A percentile compares a stretch with the other conserved stretches of the same genome.
phyloP scores from a whole-genome alignment of 148 eudicot genomes.

The Arctostaphylos glauca region DNA sequence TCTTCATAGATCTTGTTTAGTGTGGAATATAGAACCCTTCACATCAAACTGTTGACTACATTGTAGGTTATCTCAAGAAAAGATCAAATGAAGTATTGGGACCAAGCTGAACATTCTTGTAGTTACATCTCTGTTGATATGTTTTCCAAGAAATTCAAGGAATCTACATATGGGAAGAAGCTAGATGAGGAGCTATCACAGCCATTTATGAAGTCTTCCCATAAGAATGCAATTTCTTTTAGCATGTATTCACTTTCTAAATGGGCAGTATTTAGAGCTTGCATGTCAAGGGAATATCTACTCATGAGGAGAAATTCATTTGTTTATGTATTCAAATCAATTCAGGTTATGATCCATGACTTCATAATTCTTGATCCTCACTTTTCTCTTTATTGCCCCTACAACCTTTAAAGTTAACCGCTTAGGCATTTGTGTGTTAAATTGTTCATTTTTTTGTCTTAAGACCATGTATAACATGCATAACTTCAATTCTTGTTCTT shows the following conservation, averaged over 20 bases:
- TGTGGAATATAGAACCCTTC: background rate
- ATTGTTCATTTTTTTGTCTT: background rate
- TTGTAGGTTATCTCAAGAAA: slow-evolving; percentile 71
- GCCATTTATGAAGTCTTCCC: slow-evolving; percentile 38
- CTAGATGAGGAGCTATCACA: slow-evolving; percentile 42
- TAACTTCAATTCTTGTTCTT: background rate
- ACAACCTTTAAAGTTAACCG: background rate
- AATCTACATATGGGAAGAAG: slow-evolving; percentile 39
- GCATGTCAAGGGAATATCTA: slow-evolving; percentile 70
- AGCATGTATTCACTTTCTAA: slow-evolving; percentile 49
- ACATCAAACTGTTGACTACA: background rate
- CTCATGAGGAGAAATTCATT: slow-evolving; percentile 73
- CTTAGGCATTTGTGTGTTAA: background rate
- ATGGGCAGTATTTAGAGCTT: slow-evolving; percentile 64
- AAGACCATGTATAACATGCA: background rate
- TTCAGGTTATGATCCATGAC: slow-evolving; percentile 43
- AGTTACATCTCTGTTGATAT: slow-evolving; percentile 45
- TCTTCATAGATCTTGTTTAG: background rate
- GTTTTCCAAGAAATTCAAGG: slow-evolving; percentile 46
- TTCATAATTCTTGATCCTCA: background rate
- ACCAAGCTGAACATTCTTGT: slow-evolving; percentile 29
- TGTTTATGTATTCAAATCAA: slow-evolving; percentile 57
- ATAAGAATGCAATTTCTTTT: slow-evolving; percentile 42
- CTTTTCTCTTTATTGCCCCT: background rate
- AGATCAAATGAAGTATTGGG: slow-evolving; percentile 79